Percentiles rank a stretch among this genome's conserved stretches.
These are phyloP conservation scores for Oryza brachyantha DNA, from an alignment of 176 grass and related monocot species.

Conservation along the genomic window DNA sequence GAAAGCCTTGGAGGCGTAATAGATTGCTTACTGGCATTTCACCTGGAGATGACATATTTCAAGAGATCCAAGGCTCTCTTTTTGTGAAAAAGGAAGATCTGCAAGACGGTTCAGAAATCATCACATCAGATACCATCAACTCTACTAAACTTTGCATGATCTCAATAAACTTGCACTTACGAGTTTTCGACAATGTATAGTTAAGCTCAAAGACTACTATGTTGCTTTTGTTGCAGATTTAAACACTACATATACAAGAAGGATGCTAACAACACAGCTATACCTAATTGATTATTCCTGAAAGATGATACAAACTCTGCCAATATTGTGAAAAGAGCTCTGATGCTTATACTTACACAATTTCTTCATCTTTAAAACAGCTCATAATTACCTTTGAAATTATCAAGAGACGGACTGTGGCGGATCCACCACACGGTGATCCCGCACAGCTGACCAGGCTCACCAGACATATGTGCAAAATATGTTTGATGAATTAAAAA, in stretches of 20 bases:
- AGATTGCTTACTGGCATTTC: conserved; percentile 35
- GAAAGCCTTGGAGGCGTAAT: conserved; percentile 37
- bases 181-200: not conserved
- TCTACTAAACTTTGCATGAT: not conserved
- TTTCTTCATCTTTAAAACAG: not conserved
- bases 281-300: not conserved
- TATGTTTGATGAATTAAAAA: no score
- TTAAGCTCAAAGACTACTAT: no score
- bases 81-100: not conserved
- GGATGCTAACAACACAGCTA: not conserved
- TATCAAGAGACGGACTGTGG: not conserved
- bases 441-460: no score
- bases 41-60: conserved; percentile 41
- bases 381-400: not conserved
- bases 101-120: not conserved
- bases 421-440: no score
- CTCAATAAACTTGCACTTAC: not conserved
- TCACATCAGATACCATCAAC: not conserved
- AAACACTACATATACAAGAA: not conserved
- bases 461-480: no score
- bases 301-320: not conserved
- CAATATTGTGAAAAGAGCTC: no score
- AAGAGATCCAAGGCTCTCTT: not conserved
- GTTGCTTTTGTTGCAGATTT: not conserved
- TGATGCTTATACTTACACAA: no score